Evolutionary conservation across 257 asterid genomes (phyloP).

Genomic region (Primulina eburnea): DNA sequence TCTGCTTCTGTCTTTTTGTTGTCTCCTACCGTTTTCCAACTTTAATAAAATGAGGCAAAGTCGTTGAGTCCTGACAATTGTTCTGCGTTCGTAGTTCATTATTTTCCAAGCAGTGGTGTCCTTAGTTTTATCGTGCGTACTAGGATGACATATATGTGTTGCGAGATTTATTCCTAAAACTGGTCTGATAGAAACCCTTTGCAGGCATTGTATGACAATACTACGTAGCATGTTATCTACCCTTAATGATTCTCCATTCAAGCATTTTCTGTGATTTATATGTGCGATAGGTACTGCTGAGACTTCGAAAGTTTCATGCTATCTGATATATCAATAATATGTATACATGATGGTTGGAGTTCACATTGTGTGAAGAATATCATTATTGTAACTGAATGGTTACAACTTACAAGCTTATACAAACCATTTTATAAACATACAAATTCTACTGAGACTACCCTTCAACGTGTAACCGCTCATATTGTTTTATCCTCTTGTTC

Average conservation of each 20-base stretch:
- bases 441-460: not conserved
- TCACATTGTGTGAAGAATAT: not conserved
- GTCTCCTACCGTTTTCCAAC: not conserved
- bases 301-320: not conserved
- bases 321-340: not conserved
- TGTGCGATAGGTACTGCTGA: not conserved
- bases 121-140: not conserved
- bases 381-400: not conserved
- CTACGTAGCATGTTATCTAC: not conserved
- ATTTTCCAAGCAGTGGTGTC: constrained; percentile 20
- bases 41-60: not conserved
- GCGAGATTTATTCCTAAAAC: constrained; percentile 13
- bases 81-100: not conserved
- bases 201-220: not conserved
- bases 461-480: constrained; percentile 10
- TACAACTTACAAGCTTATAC: not conserved
- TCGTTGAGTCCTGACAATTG: not conserved
- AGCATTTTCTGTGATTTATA: not conserved
- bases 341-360: not conserved
- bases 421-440: not conserved
- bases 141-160: constrained; percentile 6
- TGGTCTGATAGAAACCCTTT: not conserved
- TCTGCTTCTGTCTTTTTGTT: not conserved
- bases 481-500: constrained; percentile 12
- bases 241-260: not conserved